Percentiles rank a stretch among this genome's conserved stretches.
phyloP scores from a whole-genome alignment of 2,329 filamentous ascomycete genomes.

The Emmonsiellopsis sp. region DNA sequence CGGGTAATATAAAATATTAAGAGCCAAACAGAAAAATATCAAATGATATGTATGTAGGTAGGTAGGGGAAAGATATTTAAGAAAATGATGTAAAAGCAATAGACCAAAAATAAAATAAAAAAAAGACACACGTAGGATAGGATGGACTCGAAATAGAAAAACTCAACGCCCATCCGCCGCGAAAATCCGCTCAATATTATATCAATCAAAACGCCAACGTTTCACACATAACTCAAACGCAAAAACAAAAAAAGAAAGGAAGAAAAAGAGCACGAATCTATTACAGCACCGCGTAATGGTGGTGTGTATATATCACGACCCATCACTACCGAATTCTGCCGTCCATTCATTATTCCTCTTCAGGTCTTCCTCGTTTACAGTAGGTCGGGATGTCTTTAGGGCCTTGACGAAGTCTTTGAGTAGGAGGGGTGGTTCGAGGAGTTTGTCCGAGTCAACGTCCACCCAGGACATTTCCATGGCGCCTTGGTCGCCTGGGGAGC shows the following conservation, averaged over 20 bases:
- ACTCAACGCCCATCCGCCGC: background rate
- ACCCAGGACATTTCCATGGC: conserved; percentile 93
- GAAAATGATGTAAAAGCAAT: too few species aligned
- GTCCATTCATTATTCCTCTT: conserved; percentile 86
- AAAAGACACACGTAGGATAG: background rate
- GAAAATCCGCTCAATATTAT: background rate
- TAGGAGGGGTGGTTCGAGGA: conserved; percentile 76
- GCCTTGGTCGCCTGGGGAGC: conserved; percentile 79
- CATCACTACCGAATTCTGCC: conserved; percentile 89
- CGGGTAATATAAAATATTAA: too few species aligned
- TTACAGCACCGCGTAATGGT: conserved; percentile 9
- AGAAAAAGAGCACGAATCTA: background rate
- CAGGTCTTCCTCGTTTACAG: conserved; percentile 80
- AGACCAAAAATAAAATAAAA: background rate
- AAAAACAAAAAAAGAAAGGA: background rate
- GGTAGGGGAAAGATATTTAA: too few species aligned
- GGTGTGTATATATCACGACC: conserved; percentile 41
- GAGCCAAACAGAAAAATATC: too few species aligned
- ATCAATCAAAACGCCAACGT: background rate
- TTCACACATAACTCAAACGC: background rate
- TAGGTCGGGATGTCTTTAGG: conserved; percentile 78
- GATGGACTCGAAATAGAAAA: background rate
- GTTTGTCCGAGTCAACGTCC: conserved; percentile 70
- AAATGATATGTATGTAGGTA: too few species aligned
- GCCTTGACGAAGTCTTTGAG: conserved; percentile 92